Evolutionary conservation across 768 basidiomycete genomes (phyloP).

Genomic region (Naganishia antarctica): DNA sequence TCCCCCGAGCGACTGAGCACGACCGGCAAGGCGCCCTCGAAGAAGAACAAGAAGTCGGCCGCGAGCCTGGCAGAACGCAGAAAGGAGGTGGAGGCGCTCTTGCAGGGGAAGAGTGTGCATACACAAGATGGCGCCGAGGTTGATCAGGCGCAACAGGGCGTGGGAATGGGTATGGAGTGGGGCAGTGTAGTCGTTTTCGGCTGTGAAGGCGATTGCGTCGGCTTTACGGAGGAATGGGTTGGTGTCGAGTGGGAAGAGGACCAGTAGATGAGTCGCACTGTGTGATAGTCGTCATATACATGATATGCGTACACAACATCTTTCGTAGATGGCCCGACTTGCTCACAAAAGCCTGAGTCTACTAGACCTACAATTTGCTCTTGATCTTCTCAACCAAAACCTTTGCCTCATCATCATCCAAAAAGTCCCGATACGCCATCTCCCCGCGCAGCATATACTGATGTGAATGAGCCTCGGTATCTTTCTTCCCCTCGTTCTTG

Average conservation of each 20-base stretch:
- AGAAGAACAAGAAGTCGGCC: slow-evolving; percentile 52
- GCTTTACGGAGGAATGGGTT: slow-evolving; percentile 46
- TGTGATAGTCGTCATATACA: too few species aligned
- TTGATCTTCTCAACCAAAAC: slow-evolving; percentile 29
- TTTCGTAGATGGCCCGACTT: too few species aligned
- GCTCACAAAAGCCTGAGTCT: too few species aligned
- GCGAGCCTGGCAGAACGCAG: slow-evolving; percentile 49
- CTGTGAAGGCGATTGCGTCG: slow-evolving; percentile 69
- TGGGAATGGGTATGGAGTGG: slow-evolving; percentile 75
- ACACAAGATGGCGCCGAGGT: slow-evolving; percentile 17
- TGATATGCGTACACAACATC: too few species aligned
- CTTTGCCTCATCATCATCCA: slow-evolving; percentile 29
- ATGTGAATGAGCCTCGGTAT: slow-evolving; percentile 21
- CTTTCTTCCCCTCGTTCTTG: slow-evolving; percentile 6
- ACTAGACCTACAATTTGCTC: slow-evolving; percentile 22
- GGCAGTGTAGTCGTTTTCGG: slow-evolving; percentile 86
- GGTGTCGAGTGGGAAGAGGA: slow-evolving; percentile 47
- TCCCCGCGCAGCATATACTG: slow-evolving; percentile 28
- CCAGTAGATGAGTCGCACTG: slow-evolving; percentile 13
- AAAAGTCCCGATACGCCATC: slow-evolving; percentile 27
- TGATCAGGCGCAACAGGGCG: slow-evolving; percentile 27
- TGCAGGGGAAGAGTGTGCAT: slow-evolving; percentile 50
- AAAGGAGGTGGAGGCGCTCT: slow-evolving; percentile 44
- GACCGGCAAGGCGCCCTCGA: slow-evolving; percentile 31
- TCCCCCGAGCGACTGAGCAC: slow-evolving; percentile 43